Conservation (phyloP, 139 green algal species). For the Haematococcus lacustris region DNA sequence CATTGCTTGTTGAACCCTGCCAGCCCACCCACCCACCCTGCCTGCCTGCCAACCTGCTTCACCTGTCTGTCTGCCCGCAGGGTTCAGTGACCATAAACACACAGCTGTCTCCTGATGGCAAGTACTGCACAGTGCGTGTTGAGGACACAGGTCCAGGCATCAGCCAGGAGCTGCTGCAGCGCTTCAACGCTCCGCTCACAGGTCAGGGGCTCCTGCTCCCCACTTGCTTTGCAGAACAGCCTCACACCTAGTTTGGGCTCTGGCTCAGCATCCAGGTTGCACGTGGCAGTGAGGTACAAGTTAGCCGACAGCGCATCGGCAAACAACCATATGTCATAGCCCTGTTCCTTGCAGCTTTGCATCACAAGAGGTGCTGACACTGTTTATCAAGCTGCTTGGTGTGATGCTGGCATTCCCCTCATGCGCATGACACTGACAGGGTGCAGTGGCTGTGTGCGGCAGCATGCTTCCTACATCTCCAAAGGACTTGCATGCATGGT, state of each 20-base stretch:
- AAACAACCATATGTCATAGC: not conserved
- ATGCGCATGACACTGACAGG: not conserved
- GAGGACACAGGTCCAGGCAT: conserved; percentile 19
- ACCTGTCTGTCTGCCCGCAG: not conserved
- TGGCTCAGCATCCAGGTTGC: too few relatives aligned
- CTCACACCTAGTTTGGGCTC: too few relatives aligned
- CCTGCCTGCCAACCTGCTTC: not conserved
- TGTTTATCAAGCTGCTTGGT: not conserved
- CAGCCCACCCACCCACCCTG: not conserved
- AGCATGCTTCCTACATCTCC: not conserved
- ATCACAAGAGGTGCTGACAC: too few relatives aligned
- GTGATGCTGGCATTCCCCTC: not conserved
- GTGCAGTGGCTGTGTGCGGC: not conserved
- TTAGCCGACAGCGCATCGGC: not conserved
- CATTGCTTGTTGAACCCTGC: not conserved
- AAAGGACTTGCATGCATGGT: not conserved
- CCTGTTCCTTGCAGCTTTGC: not conserved
- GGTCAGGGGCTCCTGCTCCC: not conserved
- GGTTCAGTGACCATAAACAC: conserved; percentile 25
- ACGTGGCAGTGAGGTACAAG: too few relatives aligned
- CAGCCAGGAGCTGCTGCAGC: conserved; percentile 14
- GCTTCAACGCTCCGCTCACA: conserved; percentile 26
- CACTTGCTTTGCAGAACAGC: too few relatives aligned
- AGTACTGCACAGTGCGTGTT: conserved; percentile 10
- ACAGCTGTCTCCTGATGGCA: not conserved